Evolutionary conservation across 2,329 filamentous ascomycete species (phyloP).

Genomic region (Fusarium solani-melongenae): DNA sequence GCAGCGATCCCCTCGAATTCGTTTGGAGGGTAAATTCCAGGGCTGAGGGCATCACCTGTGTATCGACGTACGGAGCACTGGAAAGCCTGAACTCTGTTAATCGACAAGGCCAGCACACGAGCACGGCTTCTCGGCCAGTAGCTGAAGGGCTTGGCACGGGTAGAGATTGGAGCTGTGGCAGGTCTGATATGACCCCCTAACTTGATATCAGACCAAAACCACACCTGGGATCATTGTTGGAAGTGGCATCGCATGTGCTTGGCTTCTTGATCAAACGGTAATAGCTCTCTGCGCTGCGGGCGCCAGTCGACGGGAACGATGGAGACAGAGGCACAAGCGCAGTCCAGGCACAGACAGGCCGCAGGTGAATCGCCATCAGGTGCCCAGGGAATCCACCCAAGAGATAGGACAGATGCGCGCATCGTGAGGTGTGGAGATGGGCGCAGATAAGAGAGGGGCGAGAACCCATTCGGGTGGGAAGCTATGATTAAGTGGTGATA

Average conservation of each 20-base stretch:
- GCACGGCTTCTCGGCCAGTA: not conserved
- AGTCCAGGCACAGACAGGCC: not conserved
- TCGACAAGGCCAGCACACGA: not conserved
- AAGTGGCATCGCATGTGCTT: not conserved
- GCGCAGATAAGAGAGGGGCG: constrained; percentile 22
- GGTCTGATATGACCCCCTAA: not conserved
- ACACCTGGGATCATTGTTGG: not conserved
- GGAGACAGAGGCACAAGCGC: not conserved
- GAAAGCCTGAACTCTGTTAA: not conserved
- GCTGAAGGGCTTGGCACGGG: not conserved
- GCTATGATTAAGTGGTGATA: constrained; percentile 17
- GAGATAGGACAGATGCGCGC: constrained; percentile 29
- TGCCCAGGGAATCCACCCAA: not conserved
- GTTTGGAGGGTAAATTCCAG: not conserved
- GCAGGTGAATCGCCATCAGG: not conserved
- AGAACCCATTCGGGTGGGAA: not conserved
- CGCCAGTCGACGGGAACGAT: constrained; percentile 1
- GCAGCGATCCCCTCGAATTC: constrained; percentile 6
- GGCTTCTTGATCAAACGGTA: not conserved
- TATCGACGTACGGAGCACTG: not conserved
- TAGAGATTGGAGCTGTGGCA: not conserved
- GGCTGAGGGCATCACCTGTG: not conserved
- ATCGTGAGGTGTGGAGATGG: constrained; percentile 31
- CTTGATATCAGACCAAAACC: not conserved
- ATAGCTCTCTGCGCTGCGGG: not conserved